Conservation (phyloP, 768 basidiomycete genomes). For the Psilocybe sp. region DNA sequence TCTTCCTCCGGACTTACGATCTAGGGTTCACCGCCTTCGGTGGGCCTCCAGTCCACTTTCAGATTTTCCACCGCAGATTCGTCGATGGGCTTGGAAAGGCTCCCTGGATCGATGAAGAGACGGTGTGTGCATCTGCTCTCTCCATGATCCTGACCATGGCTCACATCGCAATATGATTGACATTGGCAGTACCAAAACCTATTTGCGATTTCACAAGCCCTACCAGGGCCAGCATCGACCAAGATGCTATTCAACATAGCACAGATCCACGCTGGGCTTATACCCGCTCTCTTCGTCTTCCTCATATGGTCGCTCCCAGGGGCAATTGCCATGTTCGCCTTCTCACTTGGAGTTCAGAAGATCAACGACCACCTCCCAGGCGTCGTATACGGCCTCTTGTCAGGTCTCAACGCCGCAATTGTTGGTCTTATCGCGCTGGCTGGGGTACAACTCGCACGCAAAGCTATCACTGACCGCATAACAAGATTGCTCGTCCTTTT, state of each 20-base stretch:
- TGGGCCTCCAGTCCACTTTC: slow-evolving; percentile 48
- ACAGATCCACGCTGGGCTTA: slow-evolving; percentile 37
- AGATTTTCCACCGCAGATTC: slow-evolving; percentile 39
- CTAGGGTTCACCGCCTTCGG: slow-evolving; percentile 47
- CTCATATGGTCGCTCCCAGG: slow-evolving; percentile 46
- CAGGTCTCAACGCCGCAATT: slow-evolving; percentile 51
- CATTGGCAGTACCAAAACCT: slow-evolving; percentile 37
- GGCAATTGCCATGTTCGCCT: slow-evolving; percentile 43
- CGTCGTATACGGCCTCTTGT: slow-evolving; percentile 47
- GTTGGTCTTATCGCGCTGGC: slow-evolving; percentile 54
- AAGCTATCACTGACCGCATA: slow-evolving; percentile 42
- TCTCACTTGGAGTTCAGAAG: slow-evolving; percentile 39
- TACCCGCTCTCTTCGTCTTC: slow-evolving; percentile 41
- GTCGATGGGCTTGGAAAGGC: slow-evolving; percentile 30
- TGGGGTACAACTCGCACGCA: slow-evolving; percentile 42
- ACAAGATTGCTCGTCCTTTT: slow-evolving; percentile 39
- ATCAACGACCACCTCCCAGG: slow-evolving; percentile 41
- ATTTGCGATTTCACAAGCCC: slow-evolving; percentile 44
- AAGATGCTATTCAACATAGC: slow-evolving; percentile 48
- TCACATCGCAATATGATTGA: slow-evolving; percentile 3
- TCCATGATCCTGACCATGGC: neutral
- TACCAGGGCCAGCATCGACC: slow-evolving; percentile 48
- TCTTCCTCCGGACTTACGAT: slow-evolving; percentile 31
- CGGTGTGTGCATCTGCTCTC: slow-evolving; percentile 23
- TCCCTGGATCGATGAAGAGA: slow-evolving; percentile 41